Evolutionary conservation across 2,329 filamentous ascomycete genomes (phyloP), one percentile per base, ranked within the genome.

Genomic region (Pseudocercospora vitis): DNA sequence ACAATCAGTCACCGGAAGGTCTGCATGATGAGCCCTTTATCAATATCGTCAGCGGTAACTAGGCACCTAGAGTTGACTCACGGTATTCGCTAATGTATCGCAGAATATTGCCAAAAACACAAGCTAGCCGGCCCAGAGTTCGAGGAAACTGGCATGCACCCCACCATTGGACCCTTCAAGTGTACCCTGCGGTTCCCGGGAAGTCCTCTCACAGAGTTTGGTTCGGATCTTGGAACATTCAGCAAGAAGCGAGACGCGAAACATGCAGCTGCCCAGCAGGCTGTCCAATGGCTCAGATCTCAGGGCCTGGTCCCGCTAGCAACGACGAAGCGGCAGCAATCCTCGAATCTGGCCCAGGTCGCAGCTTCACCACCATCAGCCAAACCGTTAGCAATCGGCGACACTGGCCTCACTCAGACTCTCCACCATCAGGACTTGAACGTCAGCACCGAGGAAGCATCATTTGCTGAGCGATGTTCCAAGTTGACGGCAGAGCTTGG

Each of bases 231-330:
- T 2, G 52, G 56, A 0, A 60, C 68, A 7, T 74, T 73, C 61
- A 50, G 62, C 4, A 69, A 59, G 26, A 78, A 78, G 50, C 71
- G 73, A 54, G 63, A 66, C 7, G 76, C 76, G 1, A 71, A 71
- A 16, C 67, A 69, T 31, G 65, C 69, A 48, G 73, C 75, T 16
- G 74, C 76, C 7, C 61, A 64, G 50, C 66, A 69, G 52, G 76
- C 74, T 3, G 65, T 77, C 14, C 58, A 69, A 21, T 70, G 74
- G 66, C 70, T 77, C 52, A 71, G 75, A 50, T 48, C 55, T 3
- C 51, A 65, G 3, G 71, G 69, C 6, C 53, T 66, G 4, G 55
- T 71, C 26, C 57, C 31, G 8, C 16, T 24, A 7, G 12, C 40
- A 6, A 23, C 40, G 12, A 37, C 44, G 2, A 60, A 56, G 50